Percentiles rank a stretch among this genome's conserved stretches.
Conservation (phyloP, 371 early-diverging fungal species). For the Rhizopus microsporus region DNA sequence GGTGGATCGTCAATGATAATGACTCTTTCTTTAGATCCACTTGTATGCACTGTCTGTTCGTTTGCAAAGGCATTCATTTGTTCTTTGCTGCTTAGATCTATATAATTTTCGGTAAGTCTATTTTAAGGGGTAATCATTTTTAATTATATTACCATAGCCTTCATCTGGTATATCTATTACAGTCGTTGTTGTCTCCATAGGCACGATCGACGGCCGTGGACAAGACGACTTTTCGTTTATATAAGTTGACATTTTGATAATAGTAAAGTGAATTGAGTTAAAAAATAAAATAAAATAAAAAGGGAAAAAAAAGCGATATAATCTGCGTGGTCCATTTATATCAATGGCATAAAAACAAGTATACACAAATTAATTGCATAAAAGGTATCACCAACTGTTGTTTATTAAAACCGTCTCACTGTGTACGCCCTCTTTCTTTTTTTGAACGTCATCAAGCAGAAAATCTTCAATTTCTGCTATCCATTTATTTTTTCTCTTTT, state of each 20-base stretch:
- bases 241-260: too few species aligned
- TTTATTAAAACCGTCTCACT: neutral
- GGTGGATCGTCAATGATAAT: constrained; percentile 20
- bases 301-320: too few species aligned
- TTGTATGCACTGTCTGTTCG: neutral
- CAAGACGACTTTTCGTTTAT: too few species aligned
- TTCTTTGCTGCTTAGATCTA: neutral
- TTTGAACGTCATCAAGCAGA: too few species aligned
- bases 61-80: neutral
- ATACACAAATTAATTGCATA: neutral
- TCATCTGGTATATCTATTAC: neutral
- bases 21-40: constrained; percentile 16
- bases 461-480: too few species aligned
- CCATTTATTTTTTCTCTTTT: neutral
- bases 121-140: neutral
- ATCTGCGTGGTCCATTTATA: too few species aligned
- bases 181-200: neutral
- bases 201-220: too few species aligned
- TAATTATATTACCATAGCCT: neutral
- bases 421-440: neutral
- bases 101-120: neutral
- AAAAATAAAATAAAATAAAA: too few species aligned
- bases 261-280: too few species aligned
- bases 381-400: neutral
- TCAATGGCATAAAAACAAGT: too few species aligned